Evolutionary conservation across 345 rosid genomes (phyloP), one percentile per base, ranked within the genome.

Genomic region (Gossypium anomalum): DNA sequence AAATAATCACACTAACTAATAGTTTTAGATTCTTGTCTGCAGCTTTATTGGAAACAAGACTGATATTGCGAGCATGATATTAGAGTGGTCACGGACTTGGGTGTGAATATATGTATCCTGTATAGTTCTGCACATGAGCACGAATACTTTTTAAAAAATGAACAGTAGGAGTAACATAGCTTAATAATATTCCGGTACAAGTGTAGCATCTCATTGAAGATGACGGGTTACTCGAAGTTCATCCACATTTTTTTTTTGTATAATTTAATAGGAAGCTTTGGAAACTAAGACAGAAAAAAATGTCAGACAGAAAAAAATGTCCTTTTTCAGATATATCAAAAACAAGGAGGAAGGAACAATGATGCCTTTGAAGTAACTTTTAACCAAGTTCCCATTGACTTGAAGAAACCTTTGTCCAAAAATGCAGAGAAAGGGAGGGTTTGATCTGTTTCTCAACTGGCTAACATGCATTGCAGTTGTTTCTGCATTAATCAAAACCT

Each of bases 221-320:
- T 52, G 58, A 78, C 82, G 84, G 58, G 25, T 47, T 22, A 65
- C 59, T 0, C 20, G 23, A 65, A 11, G 16, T 17, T 75, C 49
- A 2, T 51, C 4, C 19, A 2, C 73, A 14, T 70, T 52, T 70
- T 27, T 70, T 27, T 9, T 20, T 67, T 55, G 14, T 57, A 60
- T 22, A 67, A 68, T 60, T 51, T 58, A 22, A 38, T 4, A 0
- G 38, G 60, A 59, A 63, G 51, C 83, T 74, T 84, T 55, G 88
- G 74, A 83, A 85, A 72, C 51, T 59, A 59, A 48, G 89, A 60
- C 65, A 60, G 41, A 19, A 65, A 27, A 15, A 27, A 15, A 38
- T 78, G 86, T 75, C 82, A 48, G 89, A 60, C 65, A 60, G 41
- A 19, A 65, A 27, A 15, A 27, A 15, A 38, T 78, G 86, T 75